Evolutionary conservation across 306 rosid genomes (phyloP).

Genomic region (Acacia crassicarpa): DNA sequence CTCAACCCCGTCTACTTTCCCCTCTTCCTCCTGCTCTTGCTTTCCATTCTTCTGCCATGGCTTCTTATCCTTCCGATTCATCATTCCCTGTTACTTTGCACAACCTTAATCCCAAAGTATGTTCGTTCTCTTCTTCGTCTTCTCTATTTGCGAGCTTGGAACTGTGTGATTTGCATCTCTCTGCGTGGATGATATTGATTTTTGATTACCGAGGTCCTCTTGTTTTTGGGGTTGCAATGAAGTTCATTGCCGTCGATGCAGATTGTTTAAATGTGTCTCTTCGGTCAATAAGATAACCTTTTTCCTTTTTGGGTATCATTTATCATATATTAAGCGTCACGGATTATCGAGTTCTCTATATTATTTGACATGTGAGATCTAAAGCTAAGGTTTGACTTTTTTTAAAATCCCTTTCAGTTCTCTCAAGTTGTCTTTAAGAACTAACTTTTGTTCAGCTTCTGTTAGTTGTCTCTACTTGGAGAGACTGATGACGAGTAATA

Average conservation of each 20-base stretch:
- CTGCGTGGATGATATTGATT: background rate
- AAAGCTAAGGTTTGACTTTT: constrained; percentile 9
- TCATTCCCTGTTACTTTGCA: constrained; percentile 47
- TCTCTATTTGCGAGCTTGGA: background rate
- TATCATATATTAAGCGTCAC: background rate
- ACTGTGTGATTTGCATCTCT: background rate
- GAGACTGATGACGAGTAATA: background rate
- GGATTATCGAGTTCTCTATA: background rate
- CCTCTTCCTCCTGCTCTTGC: constrained; percentile 2
- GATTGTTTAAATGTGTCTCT: background rate
- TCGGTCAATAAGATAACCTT: background rate
- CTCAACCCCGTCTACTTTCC: background rate
- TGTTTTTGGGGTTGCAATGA: background rate
- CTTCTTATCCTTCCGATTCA: constrained; percentile 36
- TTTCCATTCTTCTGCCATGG: constrained; percentile 34
- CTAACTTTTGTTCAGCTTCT: background rate
- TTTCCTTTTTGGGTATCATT: background rate
- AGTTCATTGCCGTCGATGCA: background rate
- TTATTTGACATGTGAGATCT: constrained; percentile 22
- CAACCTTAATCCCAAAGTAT: constrained; percentile 80
- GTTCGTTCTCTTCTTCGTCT: background rate
- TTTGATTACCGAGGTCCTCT: background rate
- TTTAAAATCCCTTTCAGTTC: background rate
- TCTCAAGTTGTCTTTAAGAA: background rate
- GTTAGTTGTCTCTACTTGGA: background rate